Base-by-base conservation (phyloP, 768 basidiomycete genomes). In the Pluteus cervinus region DNA sequence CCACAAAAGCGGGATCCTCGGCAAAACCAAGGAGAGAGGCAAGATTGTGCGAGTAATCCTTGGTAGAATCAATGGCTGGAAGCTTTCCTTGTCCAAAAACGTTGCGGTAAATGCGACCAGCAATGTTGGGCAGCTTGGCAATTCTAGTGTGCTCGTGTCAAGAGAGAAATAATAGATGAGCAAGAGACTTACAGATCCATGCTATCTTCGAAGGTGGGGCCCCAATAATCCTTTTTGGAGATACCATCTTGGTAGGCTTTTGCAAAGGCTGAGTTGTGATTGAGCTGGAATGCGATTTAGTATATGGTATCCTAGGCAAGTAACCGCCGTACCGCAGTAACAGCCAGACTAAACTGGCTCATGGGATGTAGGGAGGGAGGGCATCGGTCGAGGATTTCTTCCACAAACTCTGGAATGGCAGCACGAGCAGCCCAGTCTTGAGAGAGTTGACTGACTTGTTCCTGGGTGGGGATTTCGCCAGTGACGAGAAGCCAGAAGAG, bases 171-270 rank as follows among this genome's bases (percentile, higher is more conserved):
- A 29, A n/a, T 14, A 44, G n/a, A 16, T 24, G 11, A 40, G 14
- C 18, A 26, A 23, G 14, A 34, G 52, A 54, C 61, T 24, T 44
- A 86, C 84, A 90, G 65, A 57, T 90, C 86, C 86, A 89, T 90
- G 32, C 76, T 71, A 56, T 90, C 86, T 58, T 93, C 91, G 44
- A 89, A 92, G 36, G 81, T 84, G 37, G 91, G 86, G 45, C 84
- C 80, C 94, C 94, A 98, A 73, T 98, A 98, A 33, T 97, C 91
- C 62, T 82, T 85, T 72, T 98, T 98, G 52, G 81, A 78, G 48
- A 91, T 74, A 42, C 94, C 94, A 49, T 88, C 73, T 40, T 86
- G 81, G 65, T 98, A 98, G 4, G 90, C 89, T 60, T 90, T 87
- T 40, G 93, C 91, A 55, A 98, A 98, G 21, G 89, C 87, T 5